Evolutionary conservation across 1,139 yeast species (phyloP).

Genomic region (Suhomyces wounanorum): DNA sequence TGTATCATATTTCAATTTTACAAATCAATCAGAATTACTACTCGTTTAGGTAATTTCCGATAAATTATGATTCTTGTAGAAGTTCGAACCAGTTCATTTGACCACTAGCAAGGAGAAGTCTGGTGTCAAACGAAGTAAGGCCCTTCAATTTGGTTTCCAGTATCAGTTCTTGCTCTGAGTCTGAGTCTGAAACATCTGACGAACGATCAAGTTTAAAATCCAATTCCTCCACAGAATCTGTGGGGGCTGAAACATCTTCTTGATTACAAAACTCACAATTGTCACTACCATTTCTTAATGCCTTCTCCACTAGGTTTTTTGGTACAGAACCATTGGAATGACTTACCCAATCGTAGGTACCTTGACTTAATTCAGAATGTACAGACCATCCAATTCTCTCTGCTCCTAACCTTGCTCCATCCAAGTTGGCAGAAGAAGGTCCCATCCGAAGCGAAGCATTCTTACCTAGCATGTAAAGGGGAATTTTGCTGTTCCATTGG

Average conservation of each 20-base stretch:
- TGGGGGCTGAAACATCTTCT: not conserved
- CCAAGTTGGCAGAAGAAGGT: constrained; percentile 52
- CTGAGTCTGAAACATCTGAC: not conserved
- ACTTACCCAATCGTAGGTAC: constrained; percentile 28
- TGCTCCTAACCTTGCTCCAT: constrained; percentile 51
- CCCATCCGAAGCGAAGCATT: constrained; percentile 48
- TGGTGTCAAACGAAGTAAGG: constrained; percentile 19
- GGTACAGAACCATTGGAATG: not conserved
- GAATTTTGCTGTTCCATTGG: constrained; percentile 43
- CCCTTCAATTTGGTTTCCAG: constrained; percentile 4
- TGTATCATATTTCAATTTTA: not conserved
- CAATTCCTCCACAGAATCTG: constrained; percentile 4
- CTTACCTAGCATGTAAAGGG: constrained; percentile 47
- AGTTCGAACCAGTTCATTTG: constrained; percentile 37
- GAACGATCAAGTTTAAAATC: constrained; percentile 8
- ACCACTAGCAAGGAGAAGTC: constrained; percentile 33
- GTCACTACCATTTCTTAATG: not conserved
- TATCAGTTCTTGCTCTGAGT: not conserved
- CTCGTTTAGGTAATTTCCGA: not conserved
- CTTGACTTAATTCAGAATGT: constrained; percentile 29
- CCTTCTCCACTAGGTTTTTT: not conserved
- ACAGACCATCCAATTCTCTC: constrained; percentile 47
- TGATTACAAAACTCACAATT: constrained; percentile 7
- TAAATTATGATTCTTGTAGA: constrained; percentile 12
- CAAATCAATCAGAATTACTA: not conserved